Evolutionary conservation across 768 basidiomycete species (phyloP).

Genomic region (Coprinopsis cinerea): DNA sequence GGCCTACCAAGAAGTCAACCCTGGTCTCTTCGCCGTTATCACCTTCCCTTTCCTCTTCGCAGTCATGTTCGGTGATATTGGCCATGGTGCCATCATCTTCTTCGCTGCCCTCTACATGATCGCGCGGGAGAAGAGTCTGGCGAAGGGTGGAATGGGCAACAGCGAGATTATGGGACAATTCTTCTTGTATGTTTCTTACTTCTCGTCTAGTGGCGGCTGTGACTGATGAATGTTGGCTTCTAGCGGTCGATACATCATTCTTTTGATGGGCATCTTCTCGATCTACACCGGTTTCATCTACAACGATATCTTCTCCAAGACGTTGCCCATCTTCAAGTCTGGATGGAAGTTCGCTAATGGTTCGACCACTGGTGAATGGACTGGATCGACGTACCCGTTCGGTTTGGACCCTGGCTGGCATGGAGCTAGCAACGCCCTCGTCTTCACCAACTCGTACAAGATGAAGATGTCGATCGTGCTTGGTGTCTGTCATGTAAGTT

Average conservation of each 20-base stretch:
- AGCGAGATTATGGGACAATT: constrained; percentile 86
- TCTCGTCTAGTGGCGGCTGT: constrained; percentile 10
- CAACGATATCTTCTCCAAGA: constrained; percentile 97
- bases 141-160: constrained; percentile 65
- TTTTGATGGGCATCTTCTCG: constrained; percentile 97
- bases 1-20: constrained; percentile 94
- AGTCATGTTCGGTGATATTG: constrained; percentile 99
- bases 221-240: constrained; percentile 15
- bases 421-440: constrained; percentile 81
- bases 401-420: constrained; percentile 97
- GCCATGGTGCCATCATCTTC: constrained; percentile 85
- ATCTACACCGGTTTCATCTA: constrained; percentile 97
- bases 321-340: constrained; percentile 80
- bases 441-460: constrained; percentile 98
- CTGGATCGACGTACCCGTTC: constrained; percentile 79
- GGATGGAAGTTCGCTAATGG: constrained; percentile 75
- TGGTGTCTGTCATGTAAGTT: constrained; percentile 89
- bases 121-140: constrained; percentile 73
- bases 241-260: constrained; percentile 96
- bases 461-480: constrained; percentile 99
- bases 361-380: constrained; percentile 46
- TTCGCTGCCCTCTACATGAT: constrained; percentile 81
- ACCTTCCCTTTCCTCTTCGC: constrained; percentile 99
- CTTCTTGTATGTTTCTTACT: constrained; percentile 71
- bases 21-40: constrained; percentile 84